Evolutionary conservation across 129 eudicot species (phyloP).

Genomic region (Helianthus annuus): HanXRQr2.0-SUNRISE NC_035437.2:120617170-120617669

Average conservation of each 20-base stretch:
- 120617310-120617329: too few species aligned
- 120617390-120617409: constrained; percentile 11
- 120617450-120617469: not conserved
- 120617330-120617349: too few species aligned
- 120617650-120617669: constrained; percentile 96
- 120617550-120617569: constrained; percentile 34
- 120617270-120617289: too few species aligned
- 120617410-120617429: constrained; percentile 24
- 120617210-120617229: too few species aligned
- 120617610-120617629: constrained; percentile 97
- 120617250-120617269: too few species aligned
- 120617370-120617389: not conserved
- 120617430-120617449: constrained; percentile 8
- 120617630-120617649: constrained; percentile 94
- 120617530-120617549: constrained; percentile 1
- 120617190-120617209: too few species aligned
- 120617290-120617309: too few species aligned
- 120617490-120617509: constrained; percentile 1
- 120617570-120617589: constrained; percentile 89
- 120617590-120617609: constrained; percentile 90
- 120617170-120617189: too few species aligned
- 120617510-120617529: constrained; percentile 13
- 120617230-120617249: too few species aligned
- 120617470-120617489: constrained; percentile 7
- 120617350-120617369: too few species aligned